Percentiles rank a stretch among this genome's conserved stretches.
phyloP scores from a whole-genome alignment of 2,329 filamentous ascomycete genomes.

The Hypoxylon sp. region DNA sequence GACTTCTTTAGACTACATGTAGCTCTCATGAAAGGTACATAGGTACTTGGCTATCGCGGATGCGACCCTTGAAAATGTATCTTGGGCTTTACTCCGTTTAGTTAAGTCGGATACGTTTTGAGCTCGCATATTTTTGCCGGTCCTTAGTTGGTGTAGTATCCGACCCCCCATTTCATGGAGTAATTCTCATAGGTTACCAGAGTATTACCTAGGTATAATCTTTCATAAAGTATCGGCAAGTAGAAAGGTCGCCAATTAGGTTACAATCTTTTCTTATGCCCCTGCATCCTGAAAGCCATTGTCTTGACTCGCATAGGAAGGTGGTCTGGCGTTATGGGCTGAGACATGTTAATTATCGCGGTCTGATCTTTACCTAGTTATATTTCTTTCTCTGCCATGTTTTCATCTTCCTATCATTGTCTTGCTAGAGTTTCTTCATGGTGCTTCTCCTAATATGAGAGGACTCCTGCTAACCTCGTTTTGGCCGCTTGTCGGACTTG shows the following conservation, averaged over 20 bases:
- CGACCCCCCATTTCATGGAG: slow-evolving; percentile 3
- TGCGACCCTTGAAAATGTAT: background rate
- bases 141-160: slow-evolving; percentile 3
- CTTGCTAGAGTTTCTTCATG: background rate
- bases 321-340: background rate
- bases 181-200: slow-evolving; percentile 5
- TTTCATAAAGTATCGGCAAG: background rate
- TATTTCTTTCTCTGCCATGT: background rate
- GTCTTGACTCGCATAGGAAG: slow-evolving; percentile 7
- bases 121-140: slow-evolving; percentile 7
- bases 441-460: slow-evolving; percentile 5
- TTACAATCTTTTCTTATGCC: background rate
- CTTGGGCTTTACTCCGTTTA: background rate
- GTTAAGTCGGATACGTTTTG: background rate
- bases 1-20: background rate
- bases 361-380: background rate
- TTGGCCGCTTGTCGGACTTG: slow-evolving; percentile 11
- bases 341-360: background rate
- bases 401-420: background rate
- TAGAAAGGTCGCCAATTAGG: slow-evolving; percentile 13
- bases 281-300: background rate
- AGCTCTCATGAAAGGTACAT: background rate
- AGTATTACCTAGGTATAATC: slow-evolving; percentile 3
- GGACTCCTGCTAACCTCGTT: background rate
- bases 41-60: background rate